Evolutionary conservation across 495 filamentous ascomycete species (phyloP), one percentile per base, ranked within the genome.

Genomic region (Aspergillus avenaceus): DNA sequence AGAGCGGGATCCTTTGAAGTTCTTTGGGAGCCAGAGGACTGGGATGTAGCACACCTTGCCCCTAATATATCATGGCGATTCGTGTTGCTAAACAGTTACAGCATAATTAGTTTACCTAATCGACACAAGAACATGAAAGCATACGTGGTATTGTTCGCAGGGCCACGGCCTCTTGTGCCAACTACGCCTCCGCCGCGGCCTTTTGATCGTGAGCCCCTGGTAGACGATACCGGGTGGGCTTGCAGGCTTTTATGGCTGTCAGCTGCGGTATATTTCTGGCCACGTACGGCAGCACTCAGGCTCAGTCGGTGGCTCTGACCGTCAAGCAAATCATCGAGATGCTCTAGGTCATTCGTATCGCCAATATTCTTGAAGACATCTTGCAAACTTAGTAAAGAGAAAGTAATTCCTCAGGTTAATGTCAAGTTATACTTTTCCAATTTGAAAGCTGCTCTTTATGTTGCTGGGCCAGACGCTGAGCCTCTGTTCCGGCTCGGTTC

Each of bases 301-400:
- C 54, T 44, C 18, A 59, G 49, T 28, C 71, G 67, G 36, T 74
- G 71, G 22, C 41, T 66, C 37, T 74, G 71, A 12, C 71, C 71
- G 19, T 64, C 37, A 21, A 65, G 44, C 5, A 74, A 34, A 23
- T 53, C 50, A 25, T 67, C 60, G 5, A 71, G 53, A 5, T 63
- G 12, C 31, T 72, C 68, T 6, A 64, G 26, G 6, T 59, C 53
- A 19, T 32, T 49, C 0, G 56, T 69, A 41, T 72, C 65, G 5
- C 47, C 41, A 24, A 67, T 53, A 5, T 52, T 44, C 19, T 58
- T 52, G 40, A 69, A 47, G 3, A 67, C 34, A 32, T 61, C 71
- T 74, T 47, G 19, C 16, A 37, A 2, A 13, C 16, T 21, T 19
- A 34, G 58, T 37, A 59, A 8, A 34, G n/a, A 23, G 27, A 11